Evolutionary conservation across 108 stramenopile genomes (phyloP), one percentile per base, ranked within the genome.

Genomic region (Skeletonema marinoi): DNA sequence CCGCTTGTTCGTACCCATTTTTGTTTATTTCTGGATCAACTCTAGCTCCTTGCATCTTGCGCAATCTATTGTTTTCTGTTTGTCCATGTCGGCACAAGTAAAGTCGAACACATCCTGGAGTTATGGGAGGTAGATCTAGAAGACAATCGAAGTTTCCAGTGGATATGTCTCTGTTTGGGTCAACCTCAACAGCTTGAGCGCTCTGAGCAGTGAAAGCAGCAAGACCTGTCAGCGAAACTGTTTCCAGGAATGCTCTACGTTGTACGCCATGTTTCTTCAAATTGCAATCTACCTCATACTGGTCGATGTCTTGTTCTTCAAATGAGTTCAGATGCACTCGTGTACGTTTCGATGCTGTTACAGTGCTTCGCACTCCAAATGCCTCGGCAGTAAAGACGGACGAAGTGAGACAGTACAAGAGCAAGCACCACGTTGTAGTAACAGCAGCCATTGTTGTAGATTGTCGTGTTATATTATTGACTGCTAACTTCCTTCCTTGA

Each of bases 11-110:
- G 21, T 63, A 33, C 0, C 92, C 92, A 81, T 85, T 87, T 32
- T 41, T 42, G 60, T 93, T 93, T 35, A 90, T 78, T 11, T 87
- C 74, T 25, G 92, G 88, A 61, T 93, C 88, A 0, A 90, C 84
- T 63, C 89, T 67, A 32, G 90, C 86, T 12, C 92, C 92, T 69
- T 93, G 92, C 10, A 93, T 89, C 32, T 82, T 54, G 54, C 85
- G 80, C 33, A 93, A 71, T 30, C 92, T 74, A 48, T 93, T 93
- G 66, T 93, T 91, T 78, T 93, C 92, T 3, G 92, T 93, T 74
- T 93, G 92, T 8, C 92, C 92, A 75, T 93, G 92, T n/a, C 92
- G 89, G 44, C 90, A 91, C 7, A 93, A 78, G 64, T 88, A 93
- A n/a, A 93, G 61, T 60, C 90, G 81, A 14, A 78, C 85, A 64